Base-by-base conservation (phyloP, 169 alveolate genomes). In the Sarcocystis neurona region DNA sequence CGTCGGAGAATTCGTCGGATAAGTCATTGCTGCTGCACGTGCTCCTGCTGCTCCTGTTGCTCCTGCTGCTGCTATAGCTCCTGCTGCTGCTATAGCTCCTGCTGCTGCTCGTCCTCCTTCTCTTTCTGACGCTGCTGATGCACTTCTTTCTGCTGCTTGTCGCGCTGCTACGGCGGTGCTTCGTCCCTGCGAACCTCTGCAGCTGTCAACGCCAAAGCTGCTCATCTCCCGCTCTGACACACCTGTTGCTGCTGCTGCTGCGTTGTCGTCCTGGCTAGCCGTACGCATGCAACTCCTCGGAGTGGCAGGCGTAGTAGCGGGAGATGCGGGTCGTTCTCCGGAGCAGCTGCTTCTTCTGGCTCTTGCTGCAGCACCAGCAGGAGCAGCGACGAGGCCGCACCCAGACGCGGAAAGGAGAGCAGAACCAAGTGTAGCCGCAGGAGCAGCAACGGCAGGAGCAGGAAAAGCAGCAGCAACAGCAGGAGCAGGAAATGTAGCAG, bases 31-130 rank as follows among this genome's bases (percentile, higher is more conserved):
- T 63, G 77, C 77, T 63, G 77, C 77, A n/a, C 43, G 43, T 63
- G 77, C 30, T 23, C 43, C 77, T 63, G 77, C 77, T 63, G 77
- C 77, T 23, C 43, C 77, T 20, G 39, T 63, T 63, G 77, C 8
- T 20, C 43, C 77, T 63, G 77, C 77, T 23, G 77, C 77, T 63
- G 77, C 77, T 15, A 39, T 0, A 10, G 32, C 77, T 63, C 15
- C 18, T n/a, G 77, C 39, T 63, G 77, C 77, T 63, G 77, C 77
- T 23, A 39, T 39, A n/a, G 77, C 37, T 63, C 30, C 20, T 53
- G 77, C 77, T 63, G 77, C 77, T 23, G 77, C 77, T 63, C 43
- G 41, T 63, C 41, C 77, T 63, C 43, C 77, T 10, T 30, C 77
- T 10, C 77, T 12, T 0, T 12, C 41, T 39, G 18, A 39, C 77